Evolutionary conservation across 352 stramenopile genomes (phyloP), one percentile per base, ranked within the genome.

Genomic region (Phytophthora sp.): DNA sequence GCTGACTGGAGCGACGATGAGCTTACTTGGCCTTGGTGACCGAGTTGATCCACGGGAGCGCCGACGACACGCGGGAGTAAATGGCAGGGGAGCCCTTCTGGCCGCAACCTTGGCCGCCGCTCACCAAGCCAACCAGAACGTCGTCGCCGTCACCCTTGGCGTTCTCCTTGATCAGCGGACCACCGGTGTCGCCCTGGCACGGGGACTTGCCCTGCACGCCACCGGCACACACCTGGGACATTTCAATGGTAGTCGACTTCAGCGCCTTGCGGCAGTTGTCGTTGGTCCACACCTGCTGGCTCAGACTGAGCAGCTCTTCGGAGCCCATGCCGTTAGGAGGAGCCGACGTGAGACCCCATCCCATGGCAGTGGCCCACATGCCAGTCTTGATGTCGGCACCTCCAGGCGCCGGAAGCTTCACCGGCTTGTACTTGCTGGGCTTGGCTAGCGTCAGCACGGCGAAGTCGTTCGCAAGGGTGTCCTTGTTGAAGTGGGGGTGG

Each of bases 101-200:
- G 7, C 51, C 74, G 39, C 69, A 88, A 26, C 61, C 75, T n/a
- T 63, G 54, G 12, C 69, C 73, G 45, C 76, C 87, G 41, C 52
- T 74, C 6, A 82, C 62, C 15, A 88, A 18, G 15, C 83, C 83
- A 5, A 88, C 72, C 9, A 87, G 32, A 5, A 72, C 54, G 75
- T 85, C 55, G 62, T 72, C 48, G 37, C 48, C 31, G 48, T 69
- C 44, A 27, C 49, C 54, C 32, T 42, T 46, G 20, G n/a, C 43
- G 24, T 69, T 57, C 37, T 73, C 52, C 24, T 58, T 55, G 24
- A 76, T 52, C 9, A 79, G 43, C 0, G 69, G 73, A 24, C 74
- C 66, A 21, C 74, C 74, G 3, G 35, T 69, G 48, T 82, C 70
- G 13, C 67, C 64, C 38, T 70, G 27, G 58, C 74, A 79, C 26